Conservation (phyloP, 2,329 filamentous ascomycete species). For the Neonectria ditissima region DNA sequence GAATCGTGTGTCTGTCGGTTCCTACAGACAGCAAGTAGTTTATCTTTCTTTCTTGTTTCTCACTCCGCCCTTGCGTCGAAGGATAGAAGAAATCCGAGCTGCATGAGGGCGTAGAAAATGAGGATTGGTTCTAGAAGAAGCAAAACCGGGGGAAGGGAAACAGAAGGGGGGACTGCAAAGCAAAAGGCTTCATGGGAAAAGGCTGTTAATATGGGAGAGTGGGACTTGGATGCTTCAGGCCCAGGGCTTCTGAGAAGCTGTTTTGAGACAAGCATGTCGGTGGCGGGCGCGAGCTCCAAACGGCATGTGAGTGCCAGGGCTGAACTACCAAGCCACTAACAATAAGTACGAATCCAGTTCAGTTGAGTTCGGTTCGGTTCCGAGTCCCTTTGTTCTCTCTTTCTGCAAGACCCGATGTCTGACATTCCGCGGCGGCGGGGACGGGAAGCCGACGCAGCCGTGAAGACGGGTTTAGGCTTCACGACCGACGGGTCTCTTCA, state of each 20-base stretch:
- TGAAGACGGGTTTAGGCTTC: background rate
- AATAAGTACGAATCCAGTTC: background rate
- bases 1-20: background rate
- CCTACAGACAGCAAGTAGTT: background rate
- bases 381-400: background rate
- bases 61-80: background rate
- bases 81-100: background rate
- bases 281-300: background rate
- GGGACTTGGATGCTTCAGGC: background rate
- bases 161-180: no score
- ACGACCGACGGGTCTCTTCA: no score
- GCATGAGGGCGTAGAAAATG: background rate
- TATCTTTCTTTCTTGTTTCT: background rate
- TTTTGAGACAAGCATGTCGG: conserved; percentile 4
- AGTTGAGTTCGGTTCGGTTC: background rate
- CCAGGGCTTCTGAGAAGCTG: background rate
- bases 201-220: background rate
- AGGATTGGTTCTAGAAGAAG: background rate
- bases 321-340: background rate
- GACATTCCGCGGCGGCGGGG: background rate
- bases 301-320: background rate
- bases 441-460: background rate
- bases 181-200: background rate
- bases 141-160: background rate
- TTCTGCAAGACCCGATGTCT: background rate